Base-by-base conservation (phyloP, 208 protist genomes). In the Crithidia sp. region DNA sequence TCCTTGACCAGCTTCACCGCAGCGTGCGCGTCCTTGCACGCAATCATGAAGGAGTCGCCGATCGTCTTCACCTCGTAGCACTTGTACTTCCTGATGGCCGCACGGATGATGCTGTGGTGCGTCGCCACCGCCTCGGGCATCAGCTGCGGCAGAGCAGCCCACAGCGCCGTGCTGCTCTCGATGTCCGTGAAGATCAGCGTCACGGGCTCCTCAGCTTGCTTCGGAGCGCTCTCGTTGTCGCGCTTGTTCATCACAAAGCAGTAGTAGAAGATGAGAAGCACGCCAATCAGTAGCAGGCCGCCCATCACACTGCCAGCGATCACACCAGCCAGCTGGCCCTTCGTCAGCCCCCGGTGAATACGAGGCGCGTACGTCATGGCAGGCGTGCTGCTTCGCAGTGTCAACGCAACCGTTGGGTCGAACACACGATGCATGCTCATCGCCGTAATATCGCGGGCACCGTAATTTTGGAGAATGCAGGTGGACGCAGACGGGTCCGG, bases 11-110 rank as follows among this genome's bases (percentile, higher is more conserved):
- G 28, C 28, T 28, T 28, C 28, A 28, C 28, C 28, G 28, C 28
- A 28, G 28, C 28, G 28, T 28, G 28, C 28, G 28, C 28, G 28
- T 28, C 28, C 28, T 28, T 28, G 28, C 28, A 28, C 28, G 28
- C 28, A 28, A 28, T 28, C 28, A 28, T 28, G 28, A 28, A 28
- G 28, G 89, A 79, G 78, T 94, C 89, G 13, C 89, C 89, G 39
- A 92, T 82, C 64, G 85, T 94, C 83, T 94, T 94, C 70, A 94
- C 89, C 77, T 92, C 87, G 73, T 94, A 94, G 77, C 84, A 87
- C 68, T 77, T 74, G 84, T 89, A 79, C 77, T 81, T 84, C 13
- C 55, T 50, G 55, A 92, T 91, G 56, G 84, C 71, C 54, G 63
- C 9, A n/a, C 89, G 84, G 55, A 94, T 90, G 43, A 90, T 19